Conservation (phyloP, 345 rosid genomes). For the Eucalyptus tenuipes region DNA sequence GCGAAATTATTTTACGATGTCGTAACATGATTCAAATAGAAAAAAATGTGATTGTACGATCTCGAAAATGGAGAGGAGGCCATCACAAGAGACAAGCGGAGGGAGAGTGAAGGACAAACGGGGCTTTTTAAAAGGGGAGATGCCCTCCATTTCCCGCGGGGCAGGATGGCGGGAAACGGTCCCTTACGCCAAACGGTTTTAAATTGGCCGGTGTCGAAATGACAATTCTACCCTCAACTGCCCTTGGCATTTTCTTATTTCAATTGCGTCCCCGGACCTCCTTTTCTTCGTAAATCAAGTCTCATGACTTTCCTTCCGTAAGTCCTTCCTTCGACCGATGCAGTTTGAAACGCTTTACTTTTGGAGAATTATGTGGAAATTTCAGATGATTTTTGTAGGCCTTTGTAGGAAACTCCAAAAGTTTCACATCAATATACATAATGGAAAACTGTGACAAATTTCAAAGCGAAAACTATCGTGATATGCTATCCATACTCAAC, state of each 20-base stretch:
- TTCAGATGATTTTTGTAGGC: neutral
- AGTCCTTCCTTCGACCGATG: neutral
- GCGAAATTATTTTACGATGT: neutral
- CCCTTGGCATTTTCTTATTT: neutral
- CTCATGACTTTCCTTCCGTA: neutral
- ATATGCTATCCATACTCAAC: accelerated
- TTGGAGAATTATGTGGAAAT: neutral
- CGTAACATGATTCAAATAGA: neutral
- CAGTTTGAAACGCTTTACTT: neutral
- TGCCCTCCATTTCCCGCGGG: neutral
- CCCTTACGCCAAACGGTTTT: neutral
- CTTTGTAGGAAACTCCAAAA: no score
- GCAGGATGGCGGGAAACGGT: neutral
- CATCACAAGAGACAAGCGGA: neutral
- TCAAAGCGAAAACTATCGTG: accelerated
- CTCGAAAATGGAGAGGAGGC: neutral
- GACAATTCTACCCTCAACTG: neutral
- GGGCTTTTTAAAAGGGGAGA: neutral
- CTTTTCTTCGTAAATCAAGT: neutral
- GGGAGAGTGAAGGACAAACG: neutral
- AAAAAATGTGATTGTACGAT: neutral
- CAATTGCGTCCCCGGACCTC: neutral
- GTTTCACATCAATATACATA: neutral
- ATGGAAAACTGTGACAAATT: neutral
- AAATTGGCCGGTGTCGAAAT: neutral